phyloP scores from a whole-genome alignment of 768 basidiomycete genomes.

The Suillus placidus region DNA sequence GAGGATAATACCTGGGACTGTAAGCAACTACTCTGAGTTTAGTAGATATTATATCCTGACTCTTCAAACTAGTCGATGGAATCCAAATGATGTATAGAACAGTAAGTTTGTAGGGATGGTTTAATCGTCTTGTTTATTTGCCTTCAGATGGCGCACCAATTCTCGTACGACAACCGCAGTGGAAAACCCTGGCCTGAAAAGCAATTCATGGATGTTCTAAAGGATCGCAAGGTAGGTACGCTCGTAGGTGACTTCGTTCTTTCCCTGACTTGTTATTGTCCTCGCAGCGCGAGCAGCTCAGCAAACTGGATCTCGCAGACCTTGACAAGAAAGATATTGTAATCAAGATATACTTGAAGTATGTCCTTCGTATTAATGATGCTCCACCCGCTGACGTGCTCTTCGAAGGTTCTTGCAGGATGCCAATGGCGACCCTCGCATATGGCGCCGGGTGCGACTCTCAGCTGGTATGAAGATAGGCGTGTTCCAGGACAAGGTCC shows the following conservation, averaged over 20 bases:
- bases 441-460: conserved; percentile 37
- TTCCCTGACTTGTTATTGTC: conserved; percentile 10
- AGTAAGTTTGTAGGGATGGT: background rate
- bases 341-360: conserved; percentile 15
- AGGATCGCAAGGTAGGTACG: conserved; percentile 27
- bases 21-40: conserved; percentile 2
- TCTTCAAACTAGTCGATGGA: conserved; percentile 12
- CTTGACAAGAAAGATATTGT: conserved; percentile 27
- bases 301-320: conserved; percentile 20
- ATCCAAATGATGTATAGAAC: conserved; percentile 18
- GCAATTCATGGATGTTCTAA: conserved; percentile 28
- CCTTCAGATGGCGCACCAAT: conserved; percentile 23
- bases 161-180: conserved; percentile 10
- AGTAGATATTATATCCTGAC: conserved; percentile 13
- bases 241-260: background rate
- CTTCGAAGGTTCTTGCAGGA: conserved; percentile 11
- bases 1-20: conserved; percentile 22
- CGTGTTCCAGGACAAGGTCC: conserved; percentile 38
- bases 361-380: conserved; percentile 20
- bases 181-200: conserved; percentile 24
- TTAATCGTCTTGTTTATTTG: conserved; percentile 9
- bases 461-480: conserved; percentile 37
- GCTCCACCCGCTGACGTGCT: background rate
- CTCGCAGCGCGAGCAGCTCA: conserved; percentile 23
- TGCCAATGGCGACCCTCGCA: conserved; percentile 25